Base-by-base conservation (phyloP, 352 stramenopile species). In the Thalassiosira hispida region DNA sequence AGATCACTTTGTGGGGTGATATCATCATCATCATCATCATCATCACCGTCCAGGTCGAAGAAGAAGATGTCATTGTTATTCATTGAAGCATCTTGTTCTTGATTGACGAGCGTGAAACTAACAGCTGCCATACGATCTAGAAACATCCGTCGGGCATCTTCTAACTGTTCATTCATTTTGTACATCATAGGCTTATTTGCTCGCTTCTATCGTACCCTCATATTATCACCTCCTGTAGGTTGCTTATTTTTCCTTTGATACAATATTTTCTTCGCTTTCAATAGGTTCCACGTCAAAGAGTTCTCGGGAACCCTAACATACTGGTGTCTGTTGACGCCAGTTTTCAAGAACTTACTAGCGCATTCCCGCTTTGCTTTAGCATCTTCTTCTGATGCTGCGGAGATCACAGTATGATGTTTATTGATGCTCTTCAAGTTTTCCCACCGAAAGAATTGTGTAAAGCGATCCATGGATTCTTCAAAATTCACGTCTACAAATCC, bases 71-170 rank as follows among this genome's bases (percentile, higher is more conserved):
- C 59, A 56, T 78, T 81, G 55, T 78, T 81, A 12, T 47, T 47
- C 25, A 89, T 68, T 47, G 27, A 53, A 62, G 82, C 85, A 68
- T 90, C 85, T 9, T 87, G 27, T 79, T 91, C 82, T 11, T 79
- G 62, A 22, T 79, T 77, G 22, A 90, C 74, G 14, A 90, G 60
- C 9, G 70, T 76, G 18, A 77, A 77, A 76, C 73, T 89, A 31
- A 89, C 71, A 14, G 73, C 59, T 25, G 76, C 68, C 53, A 92
- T 90, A 3, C 78, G 70, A 73, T 90, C 77, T 0, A 89, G 74
- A 67, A 92, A 90, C 47, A 70, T 69, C 4, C 63, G 42, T 18
- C 76, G 44, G 23, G 74, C 66, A 35, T 83, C 74, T 73, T 83
- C 74, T 12, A 83, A 72, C 42, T 77, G 77, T 68, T 83, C 74